A percentile compares a stretch with the other conserved stretches of the same genome.
These are phyloP conservation scores for Camillea tinctor DNA, from an alignment of 2,329 filamentous ascomycete genomes.

Conservation along the genomic window DNA sequence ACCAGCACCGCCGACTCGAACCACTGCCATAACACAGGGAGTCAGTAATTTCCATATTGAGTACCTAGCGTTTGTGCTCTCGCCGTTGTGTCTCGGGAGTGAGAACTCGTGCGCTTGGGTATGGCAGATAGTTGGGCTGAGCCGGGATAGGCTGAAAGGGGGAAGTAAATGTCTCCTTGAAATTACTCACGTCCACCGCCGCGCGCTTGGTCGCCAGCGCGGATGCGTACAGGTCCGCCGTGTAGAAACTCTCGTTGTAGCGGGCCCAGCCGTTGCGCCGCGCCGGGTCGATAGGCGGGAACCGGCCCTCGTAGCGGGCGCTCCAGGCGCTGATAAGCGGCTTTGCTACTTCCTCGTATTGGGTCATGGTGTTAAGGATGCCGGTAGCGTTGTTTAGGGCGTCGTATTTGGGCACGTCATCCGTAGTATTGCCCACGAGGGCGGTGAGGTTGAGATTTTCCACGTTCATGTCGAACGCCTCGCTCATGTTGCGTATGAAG, in stretches of 20 bases:
- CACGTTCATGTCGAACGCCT: constrained; percentile 37
- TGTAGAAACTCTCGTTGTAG: constrained; percentile 28
- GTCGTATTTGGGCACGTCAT: constrained; percentile 25
- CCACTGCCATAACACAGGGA: no score
- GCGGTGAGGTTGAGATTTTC: constrained; percentile 38
- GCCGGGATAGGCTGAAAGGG: no score
- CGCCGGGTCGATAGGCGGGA: constrained; percentile 39
- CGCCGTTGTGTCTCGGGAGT: no score
- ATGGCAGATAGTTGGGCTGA: no score
- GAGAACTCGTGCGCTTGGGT: no score
- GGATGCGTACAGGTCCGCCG: constrained; percentile 20
- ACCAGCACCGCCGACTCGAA: constrained; percentile 38
- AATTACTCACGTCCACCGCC: no score
- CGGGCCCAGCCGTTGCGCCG: constrained; percentile 28
- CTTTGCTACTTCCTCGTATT: constrained; percentile 33
- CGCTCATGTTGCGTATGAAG: constrained; percentile 36
- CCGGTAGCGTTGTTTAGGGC: constrained; percentile 27
- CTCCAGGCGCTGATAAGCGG: constrained; percentile 35
- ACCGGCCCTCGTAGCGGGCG: constrained; percentile 35
- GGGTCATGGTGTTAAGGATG: constrained; percentile 33
- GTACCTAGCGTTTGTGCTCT: no score
- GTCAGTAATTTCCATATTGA: no score
- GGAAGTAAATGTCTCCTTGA: no score
- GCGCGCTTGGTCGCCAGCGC: constrained; percentile 30
- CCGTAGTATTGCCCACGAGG: constrained; percentile 30